phyloP scores from a whole-genome alignment of 495 filamentous ascomycete genomes.

The Neurospora sp. region DNA sequence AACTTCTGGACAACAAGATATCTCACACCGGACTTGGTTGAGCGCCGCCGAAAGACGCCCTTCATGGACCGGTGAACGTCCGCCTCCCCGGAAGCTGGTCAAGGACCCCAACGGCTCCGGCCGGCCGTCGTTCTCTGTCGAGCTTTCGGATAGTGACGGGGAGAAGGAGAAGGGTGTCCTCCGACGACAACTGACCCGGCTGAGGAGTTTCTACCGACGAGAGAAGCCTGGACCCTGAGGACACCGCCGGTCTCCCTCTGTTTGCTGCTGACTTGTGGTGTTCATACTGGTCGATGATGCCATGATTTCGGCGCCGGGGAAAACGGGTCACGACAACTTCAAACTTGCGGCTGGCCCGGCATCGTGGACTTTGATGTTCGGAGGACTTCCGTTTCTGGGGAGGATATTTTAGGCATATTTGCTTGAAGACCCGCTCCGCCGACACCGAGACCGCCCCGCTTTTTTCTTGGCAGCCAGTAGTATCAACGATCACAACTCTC shows the following conservation, averaged over 20 bases:
- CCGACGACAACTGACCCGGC: constrained; percentile 13
- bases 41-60: constrained; percentile 11
- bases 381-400: neutral
- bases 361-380: neutral
- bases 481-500: neutral
- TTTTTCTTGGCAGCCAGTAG: neutral
- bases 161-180: constrained; percentile 17
- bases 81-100: constrained; percentile 19
- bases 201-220: constrained; percentile 18
- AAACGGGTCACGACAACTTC: neutral
- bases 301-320: neutral
- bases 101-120: constrained; percentile 20
- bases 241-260: neutral
- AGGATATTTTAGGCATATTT: neutral
- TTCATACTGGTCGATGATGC: neutral
- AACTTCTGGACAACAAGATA: neutral
- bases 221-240: constrained; percentile 1
- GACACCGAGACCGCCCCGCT: neutral
- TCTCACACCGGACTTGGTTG: constrained; percentile 11
- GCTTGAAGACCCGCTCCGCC: neutral
- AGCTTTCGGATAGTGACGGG: constrained; percentile 17
- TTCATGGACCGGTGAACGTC: constrained; percentile 13
- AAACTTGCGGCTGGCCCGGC: neutral
- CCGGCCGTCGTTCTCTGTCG: constrained; percentile 16
- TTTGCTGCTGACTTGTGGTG: neutral